Conservation (phyloP, 169 alveolate genomes). For the Ichthyophthirius multifiliis region DNA sequence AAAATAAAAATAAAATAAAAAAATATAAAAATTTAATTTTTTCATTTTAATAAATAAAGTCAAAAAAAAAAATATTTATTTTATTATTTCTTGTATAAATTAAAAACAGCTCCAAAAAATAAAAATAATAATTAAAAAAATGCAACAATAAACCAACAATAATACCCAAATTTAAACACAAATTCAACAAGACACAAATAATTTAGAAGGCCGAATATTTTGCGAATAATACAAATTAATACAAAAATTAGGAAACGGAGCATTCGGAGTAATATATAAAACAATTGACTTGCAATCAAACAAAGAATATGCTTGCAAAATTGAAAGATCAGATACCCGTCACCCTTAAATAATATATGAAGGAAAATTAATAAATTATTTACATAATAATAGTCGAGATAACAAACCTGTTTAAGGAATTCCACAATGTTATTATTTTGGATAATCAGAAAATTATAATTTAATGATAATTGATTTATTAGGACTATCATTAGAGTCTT, state of each 20-base stretch:
- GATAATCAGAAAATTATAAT: slow-evolving; percentile 54
- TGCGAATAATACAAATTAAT: not conserved
- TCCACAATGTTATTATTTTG: slow-evolving; percentile 27
- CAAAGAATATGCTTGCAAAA: slow-evolving; percentile 53
- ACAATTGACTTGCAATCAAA: slow-evolving; percentile 42
- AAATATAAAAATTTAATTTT: too few species aligned
- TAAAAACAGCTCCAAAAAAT: too few species aligned
- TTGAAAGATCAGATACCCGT: slow-evolving; percentile 43
- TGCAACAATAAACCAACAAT: too few species aligned
- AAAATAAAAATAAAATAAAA: too few species aligned
- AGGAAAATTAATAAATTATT: slow-evolving; percentile 1
- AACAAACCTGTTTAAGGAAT: slow-evolving; percentile 17
- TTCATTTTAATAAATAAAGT: too few species aligned
- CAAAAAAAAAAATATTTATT: too few species aligned
- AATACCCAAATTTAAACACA: too few species aligned
- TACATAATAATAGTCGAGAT: not conserved
- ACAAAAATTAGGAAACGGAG: not conserved
- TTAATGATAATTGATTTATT: slow-evolving; percentile 69
- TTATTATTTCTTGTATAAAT: too few species aligned
- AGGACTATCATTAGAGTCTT: slow-evolving; percentile 63
- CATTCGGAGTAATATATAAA: slow-evolving; percentile 22
- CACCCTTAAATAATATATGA: slow-evolving; percentile 56
- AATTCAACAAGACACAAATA: slow-evolving; percentile 4
- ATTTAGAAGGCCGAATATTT: not conserved
- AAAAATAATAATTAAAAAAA: too few species aligned